Conservation (phyloP, 1,284 basidiomycete genomes). For the Chiua sp. region DNA sequence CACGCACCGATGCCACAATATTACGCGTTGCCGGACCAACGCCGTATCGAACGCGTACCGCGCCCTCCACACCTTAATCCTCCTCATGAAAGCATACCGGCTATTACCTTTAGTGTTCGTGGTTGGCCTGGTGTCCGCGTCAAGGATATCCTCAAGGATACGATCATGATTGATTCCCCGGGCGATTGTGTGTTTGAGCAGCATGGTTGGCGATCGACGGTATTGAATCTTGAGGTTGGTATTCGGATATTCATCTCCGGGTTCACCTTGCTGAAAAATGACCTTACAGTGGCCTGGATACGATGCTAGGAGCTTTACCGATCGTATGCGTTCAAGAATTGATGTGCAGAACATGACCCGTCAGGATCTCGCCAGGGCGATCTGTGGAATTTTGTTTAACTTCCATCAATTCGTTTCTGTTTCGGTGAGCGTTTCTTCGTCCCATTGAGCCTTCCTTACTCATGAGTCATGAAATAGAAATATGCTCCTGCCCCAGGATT, state of each 20-base stretch:
- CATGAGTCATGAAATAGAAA: slow-evolving; percentile 15
- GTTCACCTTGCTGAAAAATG: background rate
- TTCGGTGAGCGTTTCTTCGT: slow-evolving; percentile 1
- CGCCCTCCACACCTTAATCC: slow-evolving; percentile 22
- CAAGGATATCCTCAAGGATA: slow-evolving; percentile 20
- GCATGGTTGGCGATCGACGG: slow-evolving; percentile 28
- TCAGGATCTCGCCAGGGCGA: slow-evolving; percentile 22
- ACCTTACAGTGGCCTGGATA: slow-evolving; percentile 35
- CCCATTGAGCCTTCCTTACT: background rate
- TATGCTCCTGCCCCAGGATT: slow-evolving; percentile 12
- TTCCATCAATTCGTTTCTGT: slow-evolving; percentile 21
- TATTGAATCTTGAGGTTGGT: slow-evolving; percentile 27
- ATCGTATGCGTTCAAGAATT: slow-evolving; percentile 19
- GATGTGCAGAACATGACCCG: slow-evolving; percentile 24
- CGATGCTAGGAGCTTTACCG: background rate
- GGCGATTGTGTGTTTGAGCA: slow-evolving; percentile 24
- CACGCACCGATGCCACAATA: slow-evolving; percentile 26
- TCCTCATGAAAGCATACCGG: slow-evolving; percentile 18
- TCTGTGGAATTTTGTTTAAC: slow-evolving; percentile 16
- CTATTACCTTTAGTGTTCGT: slow-evolving; percentile 22
- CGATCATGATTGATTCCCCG: slow-evolving; percentile 18
- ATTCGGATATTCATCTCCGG: background rate
- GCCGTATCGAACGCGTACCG: slow-evolving; percentile 27
- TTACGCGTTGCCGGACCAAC: slow-evolving; percentile 23
- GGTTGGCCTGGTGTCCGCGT: slow-evolving; percentile 29